Evolutionary conservation across 371 early-diverging fungal species (phyloP), one percentile per base, ranked within the genome.

Genomic region (Apophysomyces ossiformis): DNA sequence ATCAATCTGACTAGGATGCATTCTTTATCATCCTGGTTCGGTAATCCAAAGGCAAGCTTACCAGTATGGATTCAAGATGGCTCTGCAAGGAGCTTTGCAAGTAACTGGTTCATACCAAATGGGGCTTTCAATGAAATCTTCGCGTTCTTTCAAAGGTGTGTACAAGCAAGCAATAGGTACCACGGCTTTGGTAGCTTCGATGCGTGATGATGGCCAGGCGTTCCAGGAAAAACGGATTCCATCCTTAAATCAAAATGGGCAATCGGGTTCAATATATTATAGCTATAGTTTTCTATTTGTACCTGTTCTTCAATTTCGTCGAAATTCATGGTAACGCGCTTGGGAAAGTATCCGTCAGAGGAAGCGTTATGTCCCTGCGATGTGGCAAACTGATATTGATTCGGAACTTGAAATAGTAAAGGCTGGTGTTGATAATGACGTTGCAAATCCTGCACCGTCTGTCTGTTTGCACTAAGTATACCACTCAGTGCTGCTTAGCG

Each of bases 141-240:
- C 91, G 45, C 96, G 90, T 72, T 96, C 95, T 76, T 99, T 98
- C 45, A 98, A 85, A n/a, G 97, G 95, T 43, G 99, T 99, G 82
- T 99, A 99, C 62, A 99, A 79, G 70, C 93, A 92, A 5, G 95
- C 94, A 63, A 99, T 93, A 41, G 99, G 99, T 0, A 99, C 96
- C 26, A 99, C 96, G 61, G 95, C 90, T 69, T 96, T 89, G 26
- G 95, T 94, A 15, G 95, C 96, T 76, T 99, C 99, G 43, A 93
- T 78, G 58, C 96, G 92, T 39, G 93, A 93, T 66, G 93, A 91
- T 63, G 99, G 97, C 91, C 97, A 97, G 35, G 95, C 95, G 84
- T 99, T 99, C 99, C 99, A 99, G 26, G 99, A 95, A 71, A 99
- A 90, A 39, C 99, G 92, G 73, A 96, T 89, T 66, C 98, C 98